phyloP scores from a whole-genome alignment of 1,139 yeast species.

The Sugiyamaella novakii region DNA sequence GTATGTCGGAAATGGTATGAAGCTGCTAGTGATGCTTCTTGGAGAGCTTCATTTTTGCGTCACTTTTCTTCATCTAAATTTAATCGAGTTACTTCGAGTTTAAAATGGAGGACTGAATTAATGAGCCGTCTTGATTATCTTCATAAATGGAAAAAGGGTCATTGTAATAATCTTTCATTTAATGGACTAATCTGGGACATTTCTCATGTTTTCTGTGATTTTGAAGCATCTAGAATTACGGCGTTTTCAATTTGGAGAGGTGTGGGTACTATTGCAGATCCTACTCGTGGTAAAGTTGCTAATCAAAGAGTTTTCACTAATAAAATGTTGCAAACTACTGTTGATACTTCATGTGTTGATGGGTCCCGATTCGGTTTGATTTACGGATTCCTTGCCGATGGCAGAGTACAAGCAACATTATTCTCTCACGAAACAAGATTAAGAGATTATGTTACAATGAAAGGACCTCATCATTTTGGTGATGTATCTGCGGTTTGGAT shows the following conservation, averaged over 20 bases:
- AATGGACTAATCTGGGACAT: conserved; percentile 34
- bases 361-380: conserved; percentile 41
- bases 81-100: conserved; percentile 35
- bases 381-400: conserved; percentile 36
- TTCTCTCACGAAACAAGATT: conserved; percentile 40
- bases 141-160: conserved; percentile 38
- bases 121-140: conserved; percentile 35
- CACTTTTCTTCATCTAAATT: conserved; percentile 29
- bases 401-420: conserved; percentile 34
- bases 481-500: conserved; percentile 40
- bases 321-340: conserved; percentile 28
- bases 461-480: conserved; percentile 32
- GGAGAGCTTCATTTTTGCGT: conserved; percentile 39
- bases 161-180: conserved; percentile 37
- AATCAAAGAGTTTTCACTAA: conserved; percentile 36
- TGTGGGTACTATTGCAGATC: conserved; percentile 39
- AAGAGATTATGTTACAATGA: conserved; percentile 34
- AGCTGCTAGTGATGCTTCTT: conserved; percentile 39
- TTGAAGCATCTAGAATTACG: conserved; percentile 34
- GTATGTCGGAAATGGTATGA: conserved; percentile 42
- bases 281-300: conserved; percentile 41
- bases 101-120: conserved; percentile 41
- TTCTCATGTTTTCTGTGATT: conserved; percentile 36
- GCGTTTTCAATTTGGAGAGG: conserved; percentile 36
- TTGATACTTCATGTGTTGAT: conserved; percentile 31